phyloP scores from a whole-genome alignment of 2,329 filamentous ascomycete species.

The Xylaria digitata region DNA sequence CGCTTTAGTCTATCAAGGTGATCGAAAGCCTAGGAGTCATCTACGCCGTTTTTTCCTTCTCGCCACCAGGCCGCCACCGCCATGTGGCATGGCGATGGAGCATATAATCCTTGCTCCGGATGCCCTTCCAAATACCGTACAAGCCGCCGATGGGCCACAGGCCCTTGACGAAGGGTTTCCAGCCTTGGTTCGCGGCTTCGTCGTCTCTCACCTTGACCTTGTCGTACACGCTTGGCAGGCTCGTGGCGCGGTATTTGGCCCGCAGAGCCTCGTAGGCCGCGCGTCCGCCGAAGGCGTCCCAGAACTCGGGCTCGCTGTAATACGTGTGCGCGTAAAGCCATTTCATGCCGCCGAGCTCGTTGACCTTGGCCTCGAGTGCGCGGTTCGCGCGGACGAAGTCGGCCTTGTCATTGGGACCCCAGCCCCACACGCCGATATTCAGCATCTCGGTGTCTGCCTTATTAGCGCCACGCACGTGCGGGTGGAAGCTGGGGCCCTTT shows the following conservation, averaged over 20 bases:
- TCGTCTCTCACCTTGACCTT: slow-evolving; percentile 71
- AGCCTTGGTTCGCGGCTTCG: slow-evolving; percentile 51
- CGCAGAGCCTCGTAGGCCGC: slow-evolving; percentile 72
- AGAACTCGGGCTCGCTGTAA: slow-evolving; percentile 79
- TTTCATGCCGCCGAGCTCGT: slow-evolving; percentile 79
- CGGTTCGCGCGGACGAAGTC: slow-evolving; percentile 78
- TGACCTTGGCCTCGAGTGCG: slow-evolving; percentile 75
- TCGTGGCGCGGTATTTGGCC: slow-evolving; percentile 69
- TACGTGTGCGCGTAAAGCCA: slow-evolving; percentile 91
- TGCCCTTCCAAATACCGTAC: slow-evolving; percentile 69
- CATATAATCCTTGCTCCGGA: slow-evolving; percentile 67
- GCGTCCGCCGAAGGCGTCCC: slow-evolving; percentile 69
- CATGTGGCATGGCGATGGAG: slow-evolving; percentile 65
- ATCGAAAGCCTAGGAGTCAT: neutral
- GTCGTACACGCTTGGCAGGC: slow-evolving; percentile 75
- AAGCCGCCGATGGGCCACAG: slow-evolving; percentile 68
- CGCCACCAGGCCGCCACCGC: slow-evolving; percentile 59
- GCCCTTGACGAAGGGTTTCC: slow-evolving; percentile 59
- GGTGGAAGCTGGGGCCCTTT: slow-evolving; percentile 65
- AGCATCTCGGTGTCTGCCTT: slow-evolving; percentile 56
- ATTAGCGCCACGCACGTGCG: slow-evolving; percentile 56
- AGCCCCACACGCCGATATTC: slow-evolving; percentile 83
- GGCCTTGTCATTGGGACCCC: slow-evolving; percentile 66
- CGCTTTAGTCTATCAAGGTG: neutral
- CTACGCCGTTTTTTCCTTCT: slow-evolving; percentile 41